Evolutionary conservation across 2,329 filamentous ascomycete species (phyloP).

Genomic region (Apiospora pterosperma): DNA sequence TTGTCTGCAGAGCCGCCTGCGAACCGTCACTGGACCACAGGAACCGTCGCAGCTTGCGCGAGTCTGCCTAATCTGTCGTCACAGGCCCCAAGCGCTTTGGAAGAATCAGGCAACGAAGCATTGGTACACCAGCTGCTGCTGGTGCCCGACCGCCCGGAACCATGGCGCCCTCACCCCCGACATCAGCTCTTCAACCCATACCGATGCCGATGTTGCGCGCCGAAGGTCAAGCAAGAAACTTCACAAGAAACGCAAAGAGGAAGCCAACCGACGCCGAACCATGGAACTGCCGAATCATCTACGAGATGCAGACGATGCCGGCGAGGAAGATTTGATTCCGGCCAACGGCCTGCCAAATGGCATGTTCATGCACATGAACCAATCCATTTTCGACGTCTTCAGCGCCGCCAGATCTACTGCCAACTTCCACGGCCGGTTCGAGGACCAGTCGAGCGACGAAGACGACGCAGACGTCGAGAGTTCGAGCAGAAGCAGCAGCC

Average conservation of each 20-base stretch:
- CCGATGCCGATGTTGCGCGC: conserved; percentile 20
- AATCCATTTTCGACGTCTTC: conserved; percentile 91
- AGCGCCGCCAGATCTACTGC: conserved; percentile 80
- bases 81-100: not conserved
- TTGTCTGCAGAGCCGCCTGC: conserved; percentile 2
- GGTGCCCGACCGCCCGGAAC: not conserved
- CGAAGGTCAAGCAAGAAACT: conserved; percentile 40
- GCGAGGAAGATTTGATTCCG: conserved; percentile 45
- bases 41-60: not conserved
- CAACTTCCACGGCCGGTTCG: conserved; percentile 79
- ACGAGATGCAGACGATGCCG: conserved; percentile 44
- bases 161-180: conserved; percentile 21
- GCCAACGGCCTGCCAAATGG: conserved; percentile 33
- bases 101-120: not conserved
- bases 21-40: conserved; percentile 3
- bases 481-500: conserved; percentile 1
- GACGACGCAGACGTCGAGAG: conserved; percentile 49
- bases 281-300: conserved; percentile 54
- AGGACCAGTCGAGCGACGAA: conserved; percentile 76
- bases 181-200: conserved; percentile 4
- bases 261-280: conserved; percentile 28
- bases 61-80: not conserved
- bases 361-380: conserved; percentile 75
- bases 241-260: conserved; percentile 39
- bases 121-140: not conserved